Base-by-base conservation (phyloP, 495 filamentous ascomycete species). In the Lasiosphaeria ovina region DNA sequence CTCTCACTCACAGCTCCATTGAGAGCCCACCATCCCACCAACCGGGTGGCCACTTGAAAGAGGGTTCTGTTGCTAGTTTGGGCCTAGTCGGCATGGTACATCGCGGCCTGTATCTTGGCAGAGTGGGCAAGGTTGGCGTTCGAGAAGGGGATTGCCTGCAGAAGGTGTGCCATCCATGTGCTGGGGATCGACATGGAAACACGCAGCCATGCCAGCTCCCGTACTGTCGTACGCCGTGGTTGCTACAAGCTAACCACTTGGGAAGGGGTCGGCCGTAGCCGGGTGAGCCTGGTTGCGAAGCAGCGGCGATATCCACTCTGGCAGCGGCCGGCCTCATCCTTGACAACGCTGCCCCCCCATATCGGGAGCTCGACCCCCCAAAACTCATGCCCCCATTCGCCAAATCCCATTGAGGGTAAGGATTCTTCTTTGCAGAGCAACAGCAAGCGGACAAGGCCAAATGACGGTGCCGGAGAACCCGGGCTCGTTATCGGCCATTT, bases 1-100 rank as follows among this genome's bases (percentile, higher is more conserved):
- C 69, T 69, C 54, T 71, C 62, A 51, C 52, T 56, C 58, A 53
- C 61, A 55, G 62, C 55, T 44, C 34, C 32, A 55, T 55, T 17
- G 32, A 9, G 52, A 34, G 32, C 52, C 8, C 8, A 11, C 12
- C 38, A 11, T 9, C 44, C 44, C 51, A 53, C 47, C 17, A 49
- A 35, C 24, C 24, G 24, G 42, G 50, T 54, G 54, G 55, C 50
- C 54, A 57, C 31, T 45, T 58, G 54, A 40, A 54, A 48, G 54
- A 56, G 31, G 55, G 60, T 33, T 45, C 17, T 7, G 50, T 35
- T 58, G n/a, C 60, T 52, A 52, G 47, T 51, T 55, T 50, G 51
- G 60, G 50, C 42, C 49, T 51, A 58, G 60, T 50, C 50, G 53
- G 60, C 60, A 62, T 58, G 60, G 60, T 49, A 49, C 60, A 62